Evolutionary conservation across 495 filamentous ascomycete species (phyloP).

Genomic region (Talaromyces trachyspermus): DNA sequence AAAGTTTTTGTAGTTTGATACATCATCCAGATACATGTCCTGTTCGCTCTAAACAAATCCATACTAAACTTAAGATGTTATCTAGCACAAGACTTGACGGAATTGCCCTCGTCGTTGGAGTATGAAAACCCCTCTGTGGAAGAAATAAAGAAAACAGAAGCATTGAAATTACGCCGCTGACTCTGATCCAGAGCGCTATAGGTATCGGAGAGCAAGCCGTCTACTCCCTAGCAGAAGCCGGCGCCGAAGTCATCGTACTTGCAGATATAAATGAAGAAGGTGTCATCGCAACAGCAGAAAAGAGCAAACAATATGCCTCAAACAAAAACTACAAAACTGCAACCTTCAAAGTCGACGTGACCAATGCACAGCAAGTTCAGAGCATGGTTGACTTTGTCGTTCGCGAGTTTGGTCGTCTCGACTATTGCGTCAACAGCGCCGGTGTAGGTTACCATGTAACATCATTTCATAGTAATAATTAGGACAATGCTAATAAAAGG

Average conservation of each 20-base stretch:
- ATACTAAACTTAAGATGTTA: not conserved
- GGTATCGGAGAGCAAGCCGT: not conserved
- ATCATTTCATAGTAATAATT: not conserved
- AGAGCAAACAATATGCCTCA: slow-evolving; percentile 18
- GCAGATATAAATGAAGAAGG: slow-evolving; percentile 16
- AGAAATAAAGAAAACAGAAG: no score
- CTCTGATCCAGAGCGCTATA: not conserved
- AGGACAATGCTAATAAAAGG: not conserved
- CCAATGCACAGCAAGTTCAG: slow-evolving; percentile 16
- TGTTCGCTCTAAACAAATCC: not conserved
- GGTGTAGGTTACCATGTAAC: not conserved
- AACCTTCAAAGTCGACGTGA: slow-evolving; percentile 18
- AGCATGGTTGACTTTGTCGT: slow-evolving; percentile 14
- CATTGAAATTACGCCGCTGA: no score
- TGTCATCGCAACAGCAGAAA: slow-evolving; percentile 11
- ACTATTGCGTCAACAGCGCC: slow-evolving; percentile 6
- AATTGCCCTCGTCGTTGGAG: not conserved
- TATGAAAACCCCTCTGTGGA: not conserved
- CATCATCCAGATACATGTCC: no score
- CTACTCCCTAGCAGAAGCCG: slow-evolving; percentile 1
- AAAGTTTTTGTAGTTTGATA: no score
- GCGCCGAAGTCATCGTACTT: slow-evolving; percentile 12
- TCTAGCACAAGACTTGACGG: slow-evolving; percentile 1
- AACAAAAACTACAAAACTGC: slow-evolving; percentile 12
- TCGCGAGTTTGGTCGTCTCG: slow-evolving; percentile 2